These are phyloP conservation scores for Citrus glauca DNA, from an alignment of 345 rosid genomes.

Conservation along the genomic window DNA sequence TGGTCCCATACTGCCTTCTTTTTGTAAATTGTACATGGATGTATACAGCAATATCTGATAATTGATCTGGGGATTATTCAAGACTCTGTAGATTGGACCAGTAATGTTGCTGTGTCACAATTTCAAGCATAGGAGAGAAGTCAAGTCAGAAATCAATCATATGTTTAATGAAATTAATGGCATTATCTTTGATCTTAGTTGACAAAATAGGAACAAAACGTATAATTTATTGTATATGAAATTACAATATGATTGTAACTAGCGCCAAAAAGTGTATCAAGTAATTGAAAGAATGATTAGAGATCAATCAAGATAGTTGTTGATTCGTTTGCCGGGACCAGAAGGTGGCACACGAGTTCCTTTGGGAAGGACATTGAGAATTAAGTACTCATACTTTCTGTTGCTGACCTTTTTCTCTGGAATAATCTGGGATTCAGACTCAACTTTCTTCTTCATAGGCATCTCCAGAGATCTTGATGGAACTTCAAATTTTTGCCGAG, in stretches of 20 bases:
- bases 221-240: too few relatives aligned
- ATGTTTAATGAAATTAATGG: too few relatives aligned
- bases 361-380: slow-evolving; percentile 29
- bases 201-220: neutral
- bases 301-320: slow-evolving; percentile 15
- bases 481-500: neutral
- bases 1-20: neutral
- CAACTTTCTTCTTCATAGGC: neutral
- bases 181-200: too few relatives aligned
- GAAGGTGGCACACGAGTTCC: slow-evolving; percentile 25
- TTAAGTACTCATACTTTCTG: slow-evolving; percentile 3
- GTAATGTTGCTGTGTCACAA: neutral
- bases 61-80: neutral
- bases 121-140: neutral
- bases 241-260: neutral
- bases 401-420: neutral
- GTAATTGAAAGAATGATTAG: neutral
- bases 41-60: neutral
- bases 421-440: too few relatives aligned
- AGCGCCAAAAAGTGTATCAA: neutral
- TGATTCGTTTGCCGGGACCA: slow-evolving; percentile 29
- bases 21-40: neutral
- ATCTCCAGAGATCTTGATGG: neutral
- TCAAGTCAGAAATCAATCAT: too few relatives aligned
- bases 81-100: neutral